phyloP scores from a whole-genome alignment of 805 yeast species.

The Yarrowia yakushimensis region DNA sequence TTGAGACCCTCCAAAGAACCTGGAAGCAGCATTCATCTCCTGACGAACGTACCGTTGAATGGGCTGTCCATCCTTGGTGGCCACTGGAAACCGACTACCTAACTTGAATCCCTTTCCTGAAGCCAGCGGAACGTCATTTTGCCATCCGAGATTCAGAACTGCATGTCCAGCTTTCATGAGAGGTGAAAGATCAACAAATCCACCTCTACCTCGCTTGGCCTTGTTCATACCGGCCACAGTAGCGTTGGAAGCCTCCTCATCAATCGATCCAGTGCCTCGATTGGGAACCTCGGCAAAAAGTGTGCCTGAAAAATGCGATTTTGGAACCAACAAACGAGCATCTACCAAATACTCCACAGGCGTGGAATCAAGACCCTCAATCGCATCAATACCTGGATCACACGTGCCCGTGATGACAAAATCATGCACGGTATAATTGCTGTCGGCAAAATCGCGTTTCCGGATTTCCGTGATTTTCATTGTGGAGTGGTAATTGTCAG shows the following conservation, averaged over 20 bases:
- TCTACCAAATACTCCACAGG: conserved; percentile 1
- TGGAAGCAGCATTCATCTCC: conserved; percentile 15
- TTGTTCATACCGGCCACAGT: not conserved
- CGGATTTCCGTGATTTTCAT: not conserved
- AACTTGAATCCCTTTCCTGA: conserved; percentile 8
- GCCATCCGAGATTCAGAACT: conserved; percentile 14
- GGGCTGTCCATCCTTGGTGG: not conserved
- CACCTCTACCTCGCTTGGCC: not conserved
- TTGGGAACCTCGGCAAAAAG: conserved; percentile 9
- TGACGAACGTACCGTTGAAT: not conserved
- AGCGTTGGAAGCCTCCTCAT: not conserved
- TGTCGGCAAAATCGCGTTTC: not conserved
- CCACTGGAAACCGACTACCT: not conserved
- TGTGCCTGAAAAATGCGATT: not conserved
- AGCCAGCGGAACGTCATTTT: conserved; percentile 9
- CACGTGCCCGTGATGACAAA: not conserved
- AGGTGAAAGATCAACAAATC: conserved; percentile 2
- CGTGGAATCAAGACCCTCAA: not conserved
- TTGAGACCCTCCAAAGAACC: conserved; percentile 12
- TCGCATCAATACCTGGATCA: not conserved
- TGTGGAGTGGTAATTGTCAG: not conserved
- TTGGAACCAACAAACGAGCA: conserved; percentile 18
- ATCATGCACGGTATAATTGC: not conserved
- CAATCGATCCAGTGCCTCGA: conserved; percentile 9
- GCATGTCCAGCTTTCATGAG: conserved; percentile 7